Conservation (phyloP, 2,329 filamentous ascomycete species). For the Cercospora sp. region DNA sequence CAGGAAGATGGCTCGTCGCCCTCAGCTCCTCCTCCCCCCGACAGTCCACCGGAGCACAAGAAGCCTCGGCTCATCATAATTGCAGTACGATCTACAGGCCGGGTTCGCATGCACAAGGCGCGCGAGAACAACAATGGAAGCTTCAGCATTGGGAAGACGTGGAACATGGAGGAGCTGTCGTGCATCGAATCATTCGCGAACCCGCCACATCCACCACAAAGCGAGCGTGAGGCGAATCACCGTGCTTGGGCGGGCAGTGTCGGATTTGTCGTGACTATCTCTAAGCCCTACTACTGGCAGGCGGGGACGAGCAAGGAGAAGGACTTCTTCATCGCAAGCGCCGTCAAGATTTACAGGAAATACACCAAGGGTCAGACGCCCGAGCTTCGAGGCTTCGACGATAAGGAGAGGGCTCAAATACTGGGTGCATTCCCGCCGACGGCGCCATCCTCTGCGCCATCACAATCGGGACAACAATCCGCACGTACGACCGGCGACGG, state of each 20-base stretch:
- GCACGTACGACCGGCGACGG: slow-evolving; percentile 16
- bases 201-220: slow-evolving; percentile 47
- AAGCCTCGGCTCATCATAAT: slow-evolving; percentile 92
- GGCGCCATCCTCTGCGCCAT: slow-evolving; percentile 17
- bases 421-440: slow-evolving; percentile 49
- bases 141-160: slow-evolving; percentile 98
- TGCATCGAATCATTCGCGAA: slow-evolving; percentile 77
- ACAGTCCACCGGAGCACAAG: slow-evolving; percentile 70
- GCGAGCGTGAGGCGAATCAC: slow-evolving; percentile 59
- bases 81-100: slow-evolving; percentile 85
- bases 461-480: slow-evolving; percentile 8
- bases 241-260: slow-evolving; percentile 77
- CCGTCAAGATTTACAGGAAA: slow-evolving; percentile 95
- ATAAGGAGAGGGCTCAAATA: slow-evolving; percentile 73
- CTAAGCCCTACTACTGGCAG: slow-evolving; percentile 97
- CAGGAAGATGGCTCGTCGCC: slow-evolving; percentile 82
- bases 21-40: slow-evolving; percentile 78
- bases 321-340: slow-evolving; percentile 94
- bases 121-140: slow-evolving; percentile 91
- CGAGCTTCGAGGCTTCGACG: slow-evolving; percentile 78
- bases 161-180: slow-evolving; percentile 88
- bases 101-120: slow-evolving; percentile 94
- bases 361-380: slow-evolving; percentile 87
- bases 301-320: slow-evolving; percentile 93
- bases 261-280: slow-evolving; percentile 84